A percentile compares a stretch with the other conserved stretches of the same genome.
phyloP scores from a whole-genome alignment of 129 eudicot genomes.

The Logfia minima region DNA sequence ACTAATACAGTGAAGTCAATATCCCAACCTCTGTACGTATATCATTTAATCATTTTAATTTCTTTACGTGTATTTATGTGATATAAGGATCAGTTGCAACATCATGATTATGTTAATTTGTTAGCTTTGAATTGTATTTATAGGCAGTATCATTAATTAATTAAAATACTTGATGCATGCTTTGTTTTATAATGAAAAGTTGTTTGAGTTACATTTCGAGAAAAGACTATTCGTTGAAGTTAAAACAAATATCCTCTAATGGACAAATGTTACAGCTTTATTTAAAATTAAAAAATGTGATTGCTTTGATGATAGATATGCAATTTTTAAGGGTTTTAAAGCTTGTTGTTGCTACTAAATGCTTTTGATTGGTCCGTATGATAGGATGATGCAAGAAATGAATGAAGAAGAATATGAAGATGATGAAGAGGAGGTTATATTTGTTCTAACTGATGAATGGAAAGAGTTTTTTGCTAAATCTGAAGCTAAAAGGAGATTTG shows the following conservation, averaged over 20 bases:
- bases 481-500: conserved; percentile 73
- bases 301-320: not conserved
- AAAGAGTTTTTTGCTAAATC: conserved; percentile 83
- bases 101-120: not conserved
- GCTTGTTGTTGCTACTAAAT: not conserved
- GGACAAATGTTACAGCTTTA: too few species aligned
- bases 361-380: conserved; percentile 25
- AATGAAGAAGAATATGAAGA: conserved; percentile 39
- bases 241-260: too few species aligned
- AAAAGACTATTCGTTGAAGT: too few species aligned
- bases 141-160: too few species aligned
- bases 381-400: conserved; percentile 37
- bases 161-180: not conserved
- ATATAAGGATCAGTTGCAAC: not conserved
- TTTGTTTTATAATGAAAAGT: not conserved
- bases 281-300: not conserved
- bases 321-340: not conserved
- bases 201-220: not conserved
- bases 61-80: not conserved
- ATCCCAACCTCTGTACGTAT: conserved; percentile 38
- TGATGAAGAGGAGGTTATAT: conserved; percentile 59
- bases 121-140: too few species aligned
- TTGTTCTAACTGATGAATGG: conserved; percentile 84
- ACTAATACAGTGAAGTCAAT: not conserved
- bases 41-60: not conserved